A percentile compares a stretch with the other conserved stretches of the same genome.
Evolutionary conservation across 2,329 filamentous ascomycete genomes (phyloP).

Genomic region (Colletotrichum plurivorum): DNA sequence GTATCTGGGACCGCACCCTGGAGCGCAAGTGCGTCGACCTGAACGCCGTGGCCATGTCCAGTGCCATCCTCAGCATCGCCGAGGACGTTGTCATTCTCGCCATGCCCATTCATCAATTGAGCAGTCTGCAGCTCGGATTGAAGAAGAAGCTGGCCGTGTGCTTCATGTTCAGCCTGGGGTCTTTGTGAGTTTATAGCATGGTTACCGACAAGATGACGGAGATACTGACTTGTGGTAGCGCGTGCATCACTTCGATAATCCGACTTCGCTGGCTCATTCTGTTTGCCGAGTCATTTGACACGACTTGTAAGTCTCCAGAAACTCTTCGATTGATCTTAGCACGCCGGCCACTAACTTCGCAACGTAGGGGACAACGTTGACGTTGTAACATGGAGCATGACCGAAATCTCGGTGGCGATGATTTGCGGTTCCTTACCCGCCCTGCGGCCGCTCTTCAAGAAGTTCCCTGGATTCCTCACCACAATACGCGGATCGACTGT

Average conservation of each 20-base stretch:
- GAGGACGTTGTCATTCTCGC: conserved; percentile 38
- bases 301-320: conserved; percentile 25
- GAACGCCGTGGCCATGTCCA: conserved; percentile 30
- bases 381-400: conserved; percentile 48
- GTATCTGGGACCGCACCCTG: conserved; percentile 39
- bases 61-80: conserved; percentile 39
- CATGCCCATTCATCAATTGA: conserved; percentile 38
- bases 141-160: conserved; percentile 39
- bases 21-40: conserved; percentile 32
- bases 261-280: conserved; percentile 36
- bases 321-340: background rate
- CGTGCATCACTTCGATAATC: conserved; percentile 40
- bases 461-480: conserved; percentile 19
- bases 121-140: conserved; percentile 21
- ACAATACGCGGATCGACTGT: conserved; percentile 26
- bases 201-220: too few species aligned
- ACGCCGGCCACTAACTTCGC: background rate
- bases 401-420: conserved; percentile 53
- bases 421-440: conserved; percentile 58
- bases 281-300: conserved; percentile 24
- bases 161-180: conserved; percentile 41
- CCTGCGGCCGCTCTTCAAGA: conserved; percentile 54
- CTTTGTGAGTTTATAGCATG: conserved; percentile 33
- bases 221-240: conserved; percentile 22
- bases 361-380: conserved; percentile 47